A percentile compares a stretch with the other conserved stretches of the same genome.
These are phyloP conservation scores for Musa schizocarpa DNA, from an alignment of 176 grass and related monocot species.

Conservation along the genomic window DNA sequence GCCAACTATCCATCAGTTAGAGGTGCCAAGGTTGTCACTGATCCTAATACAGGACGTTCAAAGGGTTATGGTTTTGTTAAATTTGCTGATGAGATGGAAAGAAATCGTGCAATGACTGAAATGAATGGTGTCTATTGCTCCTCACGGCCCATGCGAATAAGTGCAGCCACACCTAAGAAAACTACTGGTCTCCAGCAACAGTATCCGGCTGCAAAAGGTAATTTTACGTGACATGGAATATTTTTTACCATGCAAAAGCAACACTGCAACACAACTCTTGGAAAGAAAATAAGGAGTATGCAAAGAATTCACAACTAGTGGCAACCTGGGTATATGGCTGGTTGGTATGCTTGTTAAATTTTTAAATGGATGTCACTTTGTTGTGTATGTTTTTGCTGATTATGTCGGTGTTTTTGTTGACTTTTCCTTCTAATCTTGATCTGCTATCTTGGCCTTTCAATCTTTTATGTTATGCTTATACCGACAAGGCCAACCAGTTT, in stretches of 20 bases:
- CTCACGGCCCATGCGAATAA: constrained; percentile 92
- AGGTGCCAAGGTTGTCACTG: constrained; percentile 98
- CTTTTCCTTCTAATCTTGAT: neutral
- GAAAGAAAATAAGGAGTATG: too few species aligned
- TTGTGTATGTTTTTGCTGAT: neutral
- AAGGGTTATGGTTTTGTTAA: constrained; percentile 99
- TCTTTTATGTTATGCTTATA: neutral
- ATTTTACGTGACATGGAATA: neutral
- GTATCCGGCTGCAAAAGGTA: constrained; percentile 63
- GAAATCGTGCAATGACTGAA: constrained; percentile 94
- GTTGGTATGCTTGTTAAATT: too few species aligned
- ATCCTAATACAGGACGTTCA: constrained; percentile 87
- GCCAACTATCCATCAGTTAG: constrained; percentile 74
- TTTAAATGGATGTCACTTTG: neutral
- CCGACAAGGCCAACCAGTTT: neutral
- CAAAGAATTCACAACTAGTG: too few species aligned
- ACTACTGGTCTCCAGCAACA: constrained; percentile 51
- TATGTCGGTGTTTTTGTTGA: neutral
- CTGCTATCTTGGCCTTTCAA: neutral
- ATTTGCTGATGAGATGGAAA: constrained; percentile 92
- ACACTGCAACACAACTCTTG: neutral
- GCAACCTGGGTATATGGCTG: too few species aligned
- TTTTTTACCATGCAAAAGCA: neutral
- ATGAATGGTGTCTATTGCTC: constrained; percentile 98
- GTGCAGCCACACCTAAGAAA: constrained; percentile 85